These are phyloP conservation scores for Verbena officinalis DNA, from an alignment of 257 asterid genomes.

Conservation along the genomic window DNA sequence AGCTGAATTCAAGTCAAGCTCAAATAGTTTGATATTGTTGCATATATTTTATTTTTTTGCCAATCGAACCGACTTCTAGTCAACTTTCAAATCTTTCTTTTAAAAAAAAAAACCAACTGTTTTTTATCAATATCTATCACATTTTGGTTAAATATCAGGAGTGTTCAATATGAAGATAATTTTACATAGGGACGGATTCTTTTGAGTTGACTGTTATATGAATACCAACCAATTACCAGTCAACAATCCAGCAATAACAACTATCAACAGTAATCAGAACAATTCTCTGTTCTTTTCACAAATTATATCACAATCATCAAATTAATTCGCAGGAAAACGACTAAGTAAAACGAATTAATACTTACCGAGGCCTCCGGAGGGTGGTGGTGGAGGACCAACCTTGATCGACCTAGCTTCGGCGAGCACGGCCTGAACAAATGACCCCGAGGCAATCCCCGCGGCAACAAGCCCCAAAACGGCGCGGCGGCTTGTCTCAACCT, in stretches of 20 bases:
- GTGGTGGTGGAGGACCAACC: constrained; percentile 71
- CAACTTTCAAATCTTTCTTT: no score
- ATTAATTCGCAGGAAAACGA: background rate
- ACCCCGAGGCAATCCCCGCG: constrained; percentile 56
- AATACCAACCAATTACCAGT: background rate
- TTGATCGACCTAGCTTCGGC: constrained; percentile 66
- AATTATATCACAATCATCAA: background rate
- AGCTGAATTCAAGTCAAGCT: no score
- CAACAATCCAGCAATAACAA: background rate
- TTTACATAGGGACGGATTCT: background rate
- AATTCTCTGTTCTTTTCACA: background rate
- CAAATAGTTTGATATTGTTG: no score
- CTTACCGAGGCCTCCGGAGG: constrained; percentile 83
- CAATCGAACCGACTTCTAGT: no score
- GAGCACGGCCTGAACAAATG: constrained; percentile 59
- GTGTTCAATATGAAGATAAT: background rate
- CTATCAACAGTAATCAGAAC: background rate
- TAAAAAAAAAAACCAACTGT: no score
- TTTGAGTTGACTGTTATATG: background rate
- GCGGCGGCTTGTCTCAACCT: constrained; percentile 60
- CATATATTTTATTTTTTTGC: no score
- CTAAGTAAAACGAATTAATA: background rate
- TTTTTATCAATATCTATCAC: no score
- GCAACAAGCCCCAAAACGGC: constrained; percentile 66
- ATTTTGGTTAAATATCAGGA: no score